These are phyloP conservation scores for Calophaca sinica DNA, from an alignment of 306 rosid genomes.

Conservation along the genomic window DNA sequence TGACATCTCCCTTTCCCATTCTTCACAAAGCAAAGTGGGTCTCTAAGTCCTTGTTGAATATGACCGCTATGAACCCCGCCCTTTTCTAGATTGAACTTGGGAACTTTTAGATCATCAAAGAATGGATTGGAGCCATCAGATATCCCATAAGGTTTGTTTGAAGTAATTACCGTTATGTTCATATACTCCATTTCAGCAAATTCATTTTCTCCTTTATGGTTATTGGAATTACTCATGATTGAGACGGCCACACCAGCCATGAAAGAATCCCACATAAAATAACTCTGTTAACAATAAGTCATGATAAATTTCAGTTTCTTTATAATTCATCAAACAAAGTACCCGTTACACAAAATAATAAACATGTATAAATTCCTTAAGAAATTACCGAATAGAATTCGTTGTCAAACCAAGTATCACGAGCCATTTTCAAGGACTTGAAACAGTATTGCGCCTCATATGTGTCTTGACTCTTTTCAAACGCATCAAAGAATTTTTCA, in stretches of 20 bases:
- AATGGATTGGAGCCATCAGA: constrained; percentile 90
- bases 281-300: constrained; percentile 61
- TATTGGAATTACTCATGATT: constrained; percentile 69
- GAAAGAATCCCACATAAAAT: constrained; percentile 95
- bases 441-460: constrained; percentile 82
- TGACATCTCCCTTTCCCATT: constrained; percentile 84
- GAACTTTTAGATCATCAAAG: constrained; percentile 62
- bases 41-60: constrained; percentile 77
- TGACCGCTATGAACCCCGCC: constrained; percentile 96
- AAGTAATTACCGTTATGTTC: constrained; percentile 87
- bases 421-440: constrained; percentile 82
- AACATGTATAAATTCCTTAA: not conserved
- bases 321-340: constrained; percentile 4
- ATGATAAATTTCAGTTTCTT: constrained; percentile 30
- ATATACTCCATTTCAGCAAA: constrained; percentile 86
- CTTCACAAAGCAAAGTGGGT: constrained; percentile 76
- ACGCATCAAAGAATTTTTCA: constrained; percentile 63
- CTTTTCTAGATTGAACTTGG: constrained; percentile 64
- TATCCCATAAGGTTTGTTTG: constrained; percentile 84
- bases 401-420: constrained; percentile 78
- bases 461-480: constrained; percentile 71
- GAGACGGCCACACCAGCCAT: constrained; percentile 83
- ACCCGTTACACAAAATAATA: not conserved
- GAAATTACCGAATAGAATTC: constrained; percentile 69
- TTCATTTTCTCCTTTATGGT: constrained; percentile 68